Evolutionary conservation across 805 yeast genomes (phyloP).

Genomic region (Torulaspora gathmanii): DNA sequence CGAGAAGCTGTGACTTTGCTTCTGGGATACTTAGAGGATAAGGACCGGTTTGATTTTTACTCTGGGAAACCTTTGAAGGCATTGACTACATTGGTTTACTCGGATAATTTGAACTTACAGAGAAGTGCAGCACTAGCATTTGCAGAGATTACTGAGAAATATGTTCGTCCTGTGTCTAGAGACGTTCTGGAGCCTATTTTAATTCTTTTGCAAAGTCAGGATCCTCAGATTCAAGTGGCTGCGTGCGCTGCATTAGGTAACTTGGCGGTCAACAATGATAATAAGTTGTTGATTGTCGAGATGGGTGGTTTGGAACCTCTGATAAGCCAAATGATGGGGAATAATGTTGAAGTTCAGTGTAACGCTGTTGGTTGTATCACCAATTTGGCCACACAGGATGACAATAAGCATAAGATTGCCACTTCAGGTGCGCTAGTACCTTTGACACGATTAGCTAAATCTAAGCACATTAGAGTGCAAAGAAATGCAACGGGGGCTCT

Average conservation of each 20-base stretch:
- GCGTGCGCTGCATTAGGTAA: constrained; percentile 99
- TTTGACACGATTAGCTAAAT: constrained; percentile 87
- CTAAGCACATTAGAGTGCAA: constrained; percentile 92
- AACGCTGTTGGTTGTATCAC: constrained; percentile 99
- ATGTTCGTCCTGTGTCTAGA: constrained; percentile 82
- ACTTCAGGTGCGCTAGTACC: constrained; percentile 94
- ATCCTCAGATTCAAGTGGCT: constrained; percentile 94
- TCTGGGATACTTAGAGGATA: constrained; percentile 81
- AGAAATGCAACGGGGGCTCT: constrained; percentile 98
- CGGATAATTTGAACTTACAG: constrained; percentile 91
- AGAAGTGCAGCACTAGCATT: constrained; percentile 97
- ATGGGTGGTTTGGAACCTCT: constrained; percentile 98
- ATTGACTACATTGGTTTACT: constrained; percentile 84
- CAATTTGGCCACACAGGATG: constrained; percentile 95
- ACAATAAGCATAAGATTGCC: constrained; percentile 92
- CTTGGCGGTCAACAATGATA: constrained; percentile 92
- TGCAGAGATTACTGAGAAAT: constrained; percentile 97
- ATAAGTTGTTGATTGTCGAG: constrained; percentile 87
- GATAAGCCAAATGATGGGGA: constrained; percentile 94
- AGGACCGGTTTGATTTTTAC: constrained; percentile 72
- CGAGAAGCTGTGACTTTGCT: constrained; percentile 92
- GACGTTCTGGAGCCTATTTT: constrained; percentile 93
- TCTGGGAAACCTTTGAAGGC: constrained; percentile 81
- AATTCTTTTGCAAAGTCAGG: constrained; percentile 77
- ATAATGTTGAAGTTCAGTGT: constrained; percentile 97